These are phyloP conservation scores for Inosperma sp. DNA, from an alignment of 768 basidiomycete genomes.

Conservation along the genomic window DNA sequence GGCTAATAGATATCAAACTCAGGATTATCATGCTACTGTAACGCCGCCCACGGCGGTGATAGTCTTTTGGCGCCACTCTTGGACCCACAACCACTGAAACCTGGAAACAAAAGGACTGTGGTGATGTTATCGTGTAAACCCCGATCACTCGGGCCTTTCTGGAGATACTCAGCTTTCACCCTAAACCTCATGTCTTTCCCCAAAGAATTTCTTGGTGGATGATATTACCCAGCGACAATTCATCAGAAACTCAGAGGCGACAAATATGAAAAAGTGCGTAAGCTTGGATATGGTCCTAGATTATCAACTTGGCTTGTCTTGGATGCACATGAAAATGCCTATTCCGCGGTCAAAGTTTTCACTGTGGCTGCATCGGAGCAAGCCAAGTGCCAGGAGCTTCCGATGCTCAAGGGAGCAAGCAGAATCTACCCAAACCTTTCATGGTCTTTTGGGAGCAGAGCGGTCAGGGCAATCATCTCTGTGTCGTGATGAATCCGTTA, in stretches of 20 bases:
- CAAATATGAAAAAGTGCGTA: conserved; percentile 16
- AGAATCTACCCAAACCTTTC: background rate
- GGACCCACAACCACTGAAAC: too few relatives aligned
- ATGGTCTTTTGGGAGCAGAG: conserved; percentile 16
- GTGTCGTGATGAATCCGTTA: conserved; percentile 10
- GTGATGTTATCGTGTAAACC: too few relatives aligned
- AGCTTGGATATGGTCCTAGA: conserved; percentile 18
- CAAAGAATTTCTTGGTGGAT: conserved; percentile 19
- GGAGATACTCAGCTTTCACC: too few relatives aligned
- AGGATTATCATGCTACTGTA: too few relatives aligned
- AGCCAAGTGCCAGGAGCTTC: conserved; percentile 11
- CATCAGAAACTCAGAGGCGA: conserved; percentile 13
- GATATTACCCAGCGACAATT: conserved; percentile 15
- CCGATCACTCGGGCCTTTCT: too few relatives aligned
- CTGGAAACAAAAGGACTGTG: too few relatives aligned
- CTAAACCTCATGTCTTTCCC: conserved; percentile 20
- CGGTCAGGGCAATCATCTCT: conserved; percentile 14
- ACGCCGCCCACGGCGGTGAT: too few relatives aligned
- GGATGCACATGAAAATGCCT: conserved; percentile 1
- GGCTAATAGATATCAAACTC: too few relatives aligned
- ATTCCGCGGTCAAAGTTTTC: conserved; percentile 16
- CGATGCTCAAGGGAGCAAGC: conserved; percentile 10
- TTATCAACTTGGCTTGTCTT: conserved; percentile 18
- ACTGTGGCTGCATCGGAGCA: conserved; percentile 12
- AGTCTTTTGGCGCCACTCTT: too few relatives aligned